Percentiles rank a stretch among this genome's conserved stretches.
Evolutionary conservation across 805 yeast genomes (phyloP).

Genomic region (Priceomyces carsonii): DNA sequence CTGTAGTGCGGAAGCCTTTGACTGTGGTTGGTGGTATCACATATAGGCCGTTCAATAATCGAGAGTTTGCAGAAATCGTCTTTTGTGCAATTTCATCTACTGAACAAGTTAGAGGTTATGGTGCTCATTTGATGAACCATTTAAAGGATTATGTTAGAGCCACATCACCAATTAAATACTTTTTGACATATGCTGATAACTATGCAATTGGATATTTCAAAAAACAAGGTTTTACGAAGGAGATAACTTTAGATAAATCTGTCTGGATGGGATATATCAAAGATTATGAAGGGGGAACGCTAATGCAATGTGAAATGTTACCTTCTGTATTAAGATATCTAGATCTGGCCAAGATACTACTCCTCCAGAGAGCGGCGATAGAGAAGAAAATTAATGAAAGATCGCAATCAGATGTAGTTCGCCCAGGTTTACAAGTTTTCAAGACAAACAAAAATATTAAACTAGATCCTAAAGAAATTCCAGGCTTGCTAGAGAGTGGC

Average conservation of each 20-base stretch:
- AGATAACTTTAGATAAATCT: slow-evolving; percentile 78
- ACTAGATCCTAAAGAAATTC: slow-evolving; percentile 78
- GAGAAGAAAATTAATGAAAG: slow-evolving; percentile 78
- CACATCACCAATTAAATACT: slow-evolving; percentile 81
- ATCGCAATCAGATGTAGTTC: slow-evolving; percentile 75
- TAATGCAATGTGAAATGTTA: slow-evolving; percentile 95
- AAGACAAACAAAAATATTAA: slow-evolving; percentile 43
- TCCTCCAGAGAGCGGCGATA: slow-evolving; percentile 90
- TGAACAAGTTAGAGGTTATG: slow-evolving; percentile 97
- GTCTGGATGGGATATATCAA: slow-evolving; percentile 99
- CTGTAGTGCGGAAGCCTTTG: slow-evolving; percentile 89
- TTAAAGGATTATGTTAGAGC: slow-evolving; percentile 91
- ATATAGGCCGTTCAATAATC: slow-evolving; percentile 85
- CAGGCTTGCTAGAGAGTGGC: slow-evolving; percentile 91
- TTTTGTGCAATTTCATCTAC: slow-evolving; percentile 97
- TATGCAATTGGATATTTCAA: slow-evolving; percentile 98
- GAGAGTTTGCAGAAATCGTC: slow-evolving; percentile 96
- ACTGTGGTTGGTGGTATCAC: slow-evolving; percentile 99
- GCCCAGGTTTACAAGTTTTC: slow-evolving; percentile 80
- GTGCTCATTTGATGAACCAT: slow-evolving; percentile 98
- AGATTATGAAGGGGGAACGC: slow-evolving; percentile 98
- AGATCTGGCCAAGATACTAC: slow-evolving; percentile 81
- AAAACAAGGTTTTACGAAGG: slow-evolving; percentile 97
- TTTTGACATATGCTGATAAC: slow-evolving; percentile 95
- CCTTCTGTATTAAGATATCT: slow-evolving; percentile 80